Evolutionary conservation across 2,329 filamentous ascomycete species (phyloP), one percentile per base, ranked within the genome.

Genomic region (Reticulascus tulasneorum): DNA sequence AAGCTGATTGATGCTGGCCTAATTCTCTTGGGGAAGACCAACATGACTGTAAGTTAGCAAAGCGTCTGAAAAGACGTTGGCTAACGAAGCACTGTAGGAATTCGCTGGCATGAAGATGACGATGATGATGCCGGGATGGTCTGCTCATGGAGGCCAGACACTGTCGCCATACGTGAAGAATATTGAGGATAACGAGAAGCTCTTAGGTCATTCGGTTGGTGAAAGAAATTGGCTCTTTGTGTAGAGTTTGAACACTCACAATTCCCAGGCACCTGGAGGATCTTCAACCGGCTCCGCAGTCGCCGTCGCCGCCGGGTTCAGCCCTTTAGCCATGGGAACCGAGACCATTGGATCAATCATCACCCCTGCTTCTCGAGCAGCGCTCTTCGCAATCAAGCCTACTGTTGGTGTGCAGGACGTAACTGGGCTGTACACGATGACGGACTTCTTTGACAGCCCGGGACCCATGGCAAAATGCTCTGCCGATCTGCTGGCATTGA

Each of bases 261-360:
- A 7, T 17, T 34, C 17, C 8, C 16, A 60, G 50, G 41, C 46
- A 2, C 56, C 58, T 1, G 53, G 53, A 1, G 58, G 58, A 20
- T 62, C 53, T 1, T 60, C n/a, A n/a, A n/a, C 57, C 2, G 58
- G 59, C 15, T 58, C 59, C n/a, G 57, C 51, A 9, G 56, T 61
- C 4, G 49, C 50, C 4, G 49, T 59, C 1, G 48, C 55, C 0
- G 54, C 55, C 4, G 56, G 58, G 0, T 55, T 53, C 18, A 40
- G 37, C 19, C 57, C 58, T 19, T 41, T 62, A 5, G 49, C 54
- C 8, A 50, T 60, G 18, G 56, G 48, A 7, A 55, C 54, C 13
- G 56, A 62, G 41, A 61, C 58, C 7, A 44, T 51, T 9, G 55
- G 56, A 5, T 61, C 51, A 1, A 47, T 56, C 13, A 40, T 55